Conservation (phyloP, 2,329 filamentous ascomycete genomes). For the Aspergillus proliferans region DNA sequence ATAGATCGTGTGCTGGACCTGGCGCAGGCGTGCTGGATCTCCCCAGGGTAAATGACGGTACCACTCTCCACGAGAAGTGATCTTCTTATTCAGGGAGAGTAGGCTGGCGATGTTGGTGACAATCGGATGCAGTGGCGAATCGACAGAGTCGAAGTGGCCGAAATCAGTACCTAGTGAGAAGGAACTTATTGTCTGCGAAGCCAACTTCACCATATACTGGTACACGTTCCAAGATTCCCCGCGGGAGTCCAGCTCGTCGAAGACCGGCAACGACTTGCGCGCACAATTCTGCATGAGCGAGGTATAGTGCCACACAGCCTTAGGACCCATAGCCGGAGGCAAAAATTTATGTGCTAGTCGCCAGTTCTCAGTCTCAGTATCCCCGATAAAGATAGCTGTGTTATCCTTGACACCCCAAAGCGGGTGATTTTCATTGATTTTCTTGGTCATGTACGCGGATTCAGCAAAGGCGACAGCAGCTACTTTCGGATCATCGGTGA, state of each 20-base stretch:
- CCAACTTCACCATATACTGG: constrained; percentile 43
- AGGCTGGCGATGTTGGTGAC: constrained; percentile 44
- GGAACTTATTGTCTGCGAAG: constrained; percentile 35
- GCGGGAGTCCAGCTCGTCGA: constrained; percentile 44
- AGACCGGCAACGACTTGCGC: constrained; percentile 43
- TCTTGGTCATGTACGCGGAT: constrained; percentile 47
- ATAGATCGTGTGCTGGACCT: constrained; percentile 11
- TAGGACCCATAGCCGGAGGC: constrained; percentile 51
- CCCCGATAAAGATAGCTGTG: constrained; percentile 19
- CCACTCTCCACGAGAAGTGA: constrained; percentile 49
- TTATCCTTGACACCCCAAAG: constrained; percentile 18
- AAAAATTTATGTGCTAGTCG: constrained; percentile 53
- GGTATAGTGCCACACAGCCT: constrained; percentile 54
- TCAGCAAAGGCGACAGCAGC: constrained; percentile 43
- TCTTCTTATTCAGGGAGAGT: constrained; percentile 54
- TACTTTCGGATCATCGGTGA: constrained; percentile 45
- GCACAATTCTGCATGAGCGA: constrained; percentile 51
- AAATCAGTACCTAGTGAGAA: constrained; percentile 38
- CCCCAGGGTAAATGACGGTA: constrained; percentile 53
- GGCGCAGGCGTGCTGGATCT: constrained; percentile 41
- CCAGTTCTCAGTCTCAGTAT: constrained; percentile 19
- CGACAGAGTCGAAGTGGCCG: constrained; percentile 34
- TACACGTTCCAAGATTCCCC: constrained; percentile 40
- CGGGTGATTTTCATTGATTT: constrained; percentile 29
- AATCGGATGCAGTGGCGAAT: constrained; percentile 47